Conservation (phyloP, 1,139 yeast species). For the Suhomyces ambrosiae region DNA sequence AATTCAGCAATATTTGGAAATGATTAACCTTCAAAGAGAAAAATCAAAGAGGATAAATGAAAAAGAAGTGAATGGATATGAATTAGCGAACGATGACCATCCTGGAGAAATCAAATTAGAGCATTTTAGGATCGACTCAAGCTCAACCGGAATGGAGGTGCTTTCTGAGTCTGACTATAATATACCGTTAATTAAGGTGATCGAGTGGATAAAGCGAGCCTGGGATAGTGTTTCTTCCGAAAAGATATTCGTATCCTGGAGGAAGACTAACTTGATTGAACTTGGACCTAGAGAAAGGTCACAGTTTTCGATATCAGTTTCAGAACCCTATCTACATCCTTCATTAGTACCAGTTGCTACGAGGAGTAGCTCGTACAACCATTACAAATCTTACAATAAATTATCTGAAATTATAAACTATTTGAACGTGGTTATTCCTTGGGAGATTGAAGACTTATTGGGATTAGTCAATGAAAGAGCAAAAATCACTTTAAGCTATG, state of each 20-base stretch:
- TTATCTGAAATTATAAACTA: slow-evolving; percentile 45
- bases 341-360: slow-evolving; percentile 1
- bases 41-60: slow-evolving; percentile 20
- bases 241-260: slow-evolving; percentile 56
- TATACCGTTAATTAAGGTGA: slow-evolving; percentile 55
- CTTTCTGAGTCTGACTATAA: slow-evolving; percentile 42
- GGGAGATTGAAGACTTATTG: slow-evolving; percentile 59
- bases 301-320: background rate
- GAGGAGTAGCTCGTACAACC: slow-evolving; percentile 19
- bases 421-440: slow-evolving; percentile 53
- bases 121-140: slow-evolving; percentile 2
- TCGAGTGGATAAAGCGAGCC: slow-evolving; percentile 58
- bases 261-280: slow-evolving; percentile 25
- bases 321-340: slow-evolving; percentile 3
- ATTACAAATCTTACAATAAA: slow-evolving; percentile 33
- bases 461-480: slow-evolving; percentile 62
- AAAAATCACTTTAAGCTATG: slow-evolving; percentile 53
- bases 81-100: slow-evolving; percentile 21
- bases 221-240: slow-evolving; percentile 55
- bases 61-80: slow-evolving; percentile 13
- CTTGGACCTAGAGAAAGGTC: slow-evolving; percentile 8
- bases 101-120: slow-evolving; percentile 9
- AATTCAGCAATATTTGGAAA: slow-evolving; percentile 58
- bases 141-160: slow-evolving; percentile 21
- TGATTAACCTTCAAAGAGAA: slow-evolving; percentile 44